Conservation (phyloP, 768 basidiomycete genomes). For the Nevesoporus exiguus region DNA sequence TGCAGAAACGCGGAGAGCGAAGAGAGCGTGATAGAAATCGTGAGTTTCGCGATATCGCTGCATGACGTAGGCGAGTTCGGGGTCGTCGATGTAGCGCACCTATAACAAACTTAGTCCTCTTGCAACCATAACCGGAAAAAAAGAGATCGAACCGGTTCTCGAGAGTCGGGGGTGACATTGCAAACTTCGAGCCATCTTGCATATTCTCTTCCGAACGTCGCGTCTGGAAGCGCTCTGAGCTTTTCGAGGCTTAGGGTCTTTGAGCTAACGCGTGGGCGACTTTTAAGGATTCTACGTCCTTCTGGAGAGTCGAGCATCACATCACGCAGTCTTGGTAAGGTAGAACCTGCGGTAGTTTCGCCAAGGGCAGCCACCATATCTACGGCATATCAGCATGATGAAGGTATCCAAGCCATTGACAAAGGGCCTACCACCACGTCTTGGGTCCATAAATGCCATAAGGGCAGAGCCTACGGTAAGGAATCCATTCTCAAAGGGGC, state of each 20-base stretch:
- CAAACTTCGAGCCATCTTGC: constrained; percentile 86
- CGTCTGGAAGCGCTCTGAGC: constrained; percentile 65
- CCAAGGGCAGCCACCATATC: constrained; percentile 95
- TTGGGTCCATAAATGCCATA: constrained; percentile 76
- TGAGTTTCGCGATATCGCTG: constrained; percentile 97
- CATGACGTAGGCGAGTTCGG: constrained; percentile 96
- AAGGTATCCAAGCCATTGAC: neutral
- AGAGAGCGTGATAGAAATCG: constrained; percentile 94
- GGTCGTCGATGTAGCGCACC: constrained; percentile 94
- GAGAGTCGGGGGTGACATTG: constrained; percentile 89
- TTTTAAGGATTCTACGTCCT: constrained; percentile 79
- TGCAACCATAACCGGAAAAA: neutral
- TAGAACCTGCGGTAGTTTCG: constrained; percentile 84
- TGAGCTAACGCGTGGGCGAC: constrained; percentile 79
- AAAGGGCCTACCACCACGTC: constrained; percentile 68
- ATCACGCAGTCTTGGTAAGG: constrained; percentile 72
- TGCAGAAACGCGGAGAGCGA: constrained; percentile 84
- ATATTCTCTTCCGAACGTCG: constrained; percentile 85
- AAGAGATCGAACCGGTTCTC: constrained; percentile 66
- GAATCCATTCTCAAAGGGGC: constrained; percentile 77
- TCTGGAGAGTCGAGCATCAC: constrained; percentile 75
- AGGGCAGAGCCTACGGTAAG: constrained; percentile 84
- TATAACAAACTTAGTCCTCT: constrained; percentile 29
- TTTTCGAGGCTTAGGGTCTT: constrained; percentile 67
- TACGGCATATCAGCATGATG: constrained; percentile 29